Evolutionary conservation across 2,329 filamentous ascomycete species (phyloP).

Genomic region (Ceratocystis destructans): DNA sequence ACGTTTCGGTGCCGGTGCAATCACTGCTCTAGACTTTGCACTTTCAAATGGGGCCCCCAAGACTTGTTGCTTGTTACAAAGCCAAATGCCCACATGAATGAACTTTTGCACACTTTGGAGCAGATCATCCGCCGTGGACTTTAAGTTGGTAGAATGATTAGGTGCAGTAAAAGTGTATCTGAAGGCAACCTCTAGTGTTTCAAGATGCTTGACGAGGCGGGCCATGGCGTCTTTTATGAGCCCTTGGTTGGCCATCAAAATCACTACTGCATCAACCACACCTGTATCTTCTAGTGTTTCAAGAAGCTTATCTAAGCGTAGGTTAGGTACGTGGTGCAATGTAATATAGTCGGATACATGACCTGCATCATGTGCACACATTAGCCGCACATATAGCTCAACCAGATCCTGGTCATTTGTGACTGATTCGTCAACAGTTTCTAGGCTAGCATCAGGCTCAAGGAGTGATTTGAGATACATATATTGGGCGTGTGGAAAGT

Average conservation of each 20-base stretch:
- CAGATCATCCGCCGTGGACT: conserved; percentile 57
- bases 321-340: conserved; percentile 57
- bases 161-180: conserved; percentile 55
- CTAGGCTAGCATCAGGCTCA: conserved; percentile 36
- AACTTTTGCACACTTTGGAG: conserved; percentile 76
- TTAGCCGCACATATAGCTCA: conserved; percentile 77
- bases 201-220: conserved; percentile 66
- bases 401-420: conserved; percentile 47
- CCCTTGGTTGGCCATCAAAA: conserved; percentile 80
- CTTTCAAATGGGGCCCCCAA: neutral
- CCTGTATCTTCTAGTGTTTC: conserved; percentile 81
- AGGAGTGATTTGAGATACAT: conserved; percentile 64
- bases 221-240: conserved; percentile 72
- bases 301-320: conserved; percentile 66
- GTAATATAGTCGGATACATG: conserved; percentile 81
- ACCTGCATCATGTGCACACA: conserved; percentile 71
- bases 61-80: conserved; percentile 66
- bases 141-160: conserved; percentile 38
- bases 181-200: conserved; percentile 65
- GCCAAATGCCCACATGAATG: conserved; percentile 83
- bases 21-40: neutral
- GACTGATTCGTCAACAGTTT: conserved; percentile 19
- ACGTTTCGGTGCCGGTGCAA: neutral
- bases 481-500: conserved; percentile 53
- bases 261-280: conserved; percentile 81